Evolutionary conservation across 2,329 filamentous ascomycete species (phyloP).

Genomic region (Fusarium sp.): DNA sequence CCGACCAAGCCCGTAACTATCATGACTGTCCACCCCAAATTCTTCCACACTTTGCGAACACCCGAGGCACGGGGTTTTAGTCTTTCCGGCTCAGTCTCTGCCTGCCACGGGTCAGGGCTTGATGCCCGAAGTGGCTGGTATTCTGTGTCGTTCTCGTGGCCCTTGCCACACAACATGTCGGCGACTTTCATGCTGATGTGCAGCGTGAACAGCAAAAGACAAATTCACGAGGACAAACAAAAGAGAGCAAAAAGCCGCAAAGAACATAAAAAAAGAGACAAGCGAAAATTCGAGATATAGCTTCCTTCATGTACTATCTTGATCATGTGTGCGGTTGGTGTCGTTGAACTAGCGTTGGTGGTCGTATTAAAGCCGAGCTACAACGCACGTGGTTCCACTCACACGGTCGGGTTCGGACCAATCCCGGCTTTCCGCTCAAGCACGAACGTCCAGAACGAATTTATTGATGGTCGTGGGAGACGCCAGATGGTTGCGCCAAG

Average conservation of each 20-base stretch:
- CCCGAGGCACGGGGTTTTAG: neutral
- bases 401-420: neutral
- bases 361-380: neutral
- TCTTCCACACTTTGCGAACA: neutral
- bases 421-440: neutral
- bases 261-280: neutral
- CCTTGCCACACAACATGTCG: neutral
- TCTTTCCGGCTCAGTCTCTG: neutral
- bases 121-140: neutral
- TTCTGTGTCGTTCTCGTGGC: neutral
- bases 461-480: neutral
- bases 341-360: neutral
- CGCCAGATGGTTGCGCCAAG: neutral
- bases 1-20: constrained; percentile 10
- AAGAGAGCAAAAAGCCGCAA: neutral
- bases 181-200: neutral
- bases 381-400: constrained; percentile 1
- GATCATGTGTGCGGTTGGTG: neutral
- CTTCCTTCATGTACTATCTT: neutral
- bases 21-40: neutral
- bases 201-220: neutral
- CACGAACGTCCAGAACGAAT: neutral
- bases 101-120: neutral
- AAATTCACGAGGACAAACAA: neutral
- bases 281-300: neutral